These are phyloP conservation scores for Dunaliella primolecta DNA, from an alignment of 139 green algal genomes.

Conservation along the genomic window DNA sequence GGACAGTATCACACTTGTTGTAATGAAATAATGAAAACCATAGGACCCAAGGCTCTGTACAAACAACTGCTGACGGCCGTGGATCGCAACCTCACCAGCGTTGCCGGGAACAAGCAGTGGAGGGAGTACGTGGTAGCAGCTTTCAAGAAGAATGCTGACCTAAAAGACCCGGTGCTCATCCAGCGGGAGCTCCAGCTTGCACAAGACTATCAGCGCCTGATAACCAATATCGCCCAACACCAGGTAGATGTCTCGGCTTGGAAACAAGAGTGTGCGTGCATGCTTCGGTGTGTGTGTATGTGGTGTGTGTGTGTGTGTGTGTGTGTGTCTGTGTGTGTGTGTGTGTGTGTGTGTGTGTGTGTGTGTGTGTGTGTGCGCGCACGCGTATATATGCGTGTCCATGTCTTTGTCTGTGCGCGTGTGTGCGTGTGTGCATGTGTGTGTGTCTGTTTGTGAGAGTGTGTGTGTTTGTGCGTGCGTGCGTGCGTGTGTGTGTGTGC, in stretches of 20 bases:
- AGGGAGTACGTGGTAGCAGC: constrained; percentile 23
- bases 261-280: neutral
- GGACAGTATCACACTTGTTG: too few relatives aligned
- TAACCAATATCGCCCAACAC: constrained; percentile 39
- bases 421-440: neutral
- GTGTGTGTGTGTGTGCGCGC: neutral
- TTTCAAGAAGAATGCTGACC: constrained; percentile 4
- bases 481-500: neutral
- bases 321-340: neutral
- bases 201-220: constrained; percentile 37
- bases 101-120: constrained; percentile 44
- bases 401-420: neutral
- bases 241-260: constrained; percentile 16
- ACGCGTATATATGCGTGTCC: neutral
- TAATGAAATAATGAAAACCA: neutral
- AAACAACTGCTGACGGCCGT: constrained; percentile 31
- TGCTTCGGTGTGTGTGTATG: neutral
- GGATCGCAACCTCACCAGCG: constrained; percentile 34
- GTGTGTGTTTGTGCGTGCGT: neutral
- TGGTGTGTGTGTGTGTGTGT: neutral
- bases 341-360: neutral
- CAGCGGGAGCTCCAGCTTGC: constrained; percentile 21
- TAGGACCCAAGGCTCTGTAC: neutral
- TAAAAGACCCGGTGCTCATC: neutral
- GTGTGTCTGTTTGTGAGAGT: neutral